phyloP scores from a whole-genome alignment of 148 eudicot genomes.

The Rhododendron henanense region DNA sequence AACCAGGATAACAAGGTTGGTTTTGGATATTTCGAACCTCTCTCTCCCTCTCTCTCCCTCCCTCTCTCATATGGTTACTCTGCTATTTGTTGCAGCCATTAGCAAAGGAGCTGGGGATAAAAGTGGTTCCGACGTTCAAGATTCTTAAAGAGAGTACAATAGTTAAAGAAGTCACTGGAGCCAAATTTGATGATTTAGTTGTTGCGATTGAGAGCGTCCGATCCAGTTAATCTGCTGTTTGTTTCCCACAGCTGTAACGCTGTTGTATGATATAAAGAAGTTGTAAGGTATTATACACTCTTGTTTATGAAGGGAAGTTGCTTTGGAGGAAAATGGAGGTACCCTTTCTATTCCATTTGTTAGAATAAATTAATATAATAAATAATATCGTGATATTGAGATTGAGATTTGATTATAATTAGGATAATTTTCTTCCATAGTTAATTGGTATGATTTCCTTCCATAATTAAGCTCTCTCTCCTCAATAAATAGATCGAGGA shows the following conservation, averaged over 20 bases:
- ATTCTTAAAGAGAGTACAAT: conserved; percentile 62
- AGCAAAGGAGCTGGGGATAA: conserved; percentile 88
- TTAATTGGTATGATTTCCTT: no score
- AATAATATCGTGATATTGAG: no score
- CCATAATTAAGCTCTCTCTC: no score
- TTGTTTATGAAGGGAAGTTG: neutral
- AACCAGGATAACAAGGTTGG: conserved; percentile 75
- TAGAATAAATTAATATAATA: no score
- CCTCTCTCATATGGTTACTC: neutral
- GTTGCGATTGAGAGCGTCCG: conserved; percentile 58
- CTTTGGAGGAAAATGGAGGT: neutral
- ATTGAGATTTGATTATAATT: no score
- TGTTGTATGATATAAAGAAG: neutral
- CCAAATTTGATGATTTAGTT: conserved; percentile 68
- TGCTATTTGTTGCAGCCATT: conserved; percentile 45
- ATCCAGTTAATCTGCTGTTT: conserved; percentile 28
- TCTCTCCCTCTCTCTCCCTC: conserved; percentile 6
- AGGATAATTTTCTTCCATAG: no score
- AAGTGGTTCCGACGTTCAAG: conserved; percentile 90
- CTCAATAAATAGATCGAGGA: no score
- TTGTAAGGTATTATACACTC: neutral
- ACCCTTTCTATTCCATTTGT: neutral
- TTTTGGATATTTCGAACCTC: neutral
- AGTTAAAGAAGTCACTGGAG: conserved; percentile 82
- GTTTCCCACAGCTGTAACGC: neutral